phyloP scores from a whole-genome alignment of 208 protist species.

The Trypanosoma grayi region DNA sequence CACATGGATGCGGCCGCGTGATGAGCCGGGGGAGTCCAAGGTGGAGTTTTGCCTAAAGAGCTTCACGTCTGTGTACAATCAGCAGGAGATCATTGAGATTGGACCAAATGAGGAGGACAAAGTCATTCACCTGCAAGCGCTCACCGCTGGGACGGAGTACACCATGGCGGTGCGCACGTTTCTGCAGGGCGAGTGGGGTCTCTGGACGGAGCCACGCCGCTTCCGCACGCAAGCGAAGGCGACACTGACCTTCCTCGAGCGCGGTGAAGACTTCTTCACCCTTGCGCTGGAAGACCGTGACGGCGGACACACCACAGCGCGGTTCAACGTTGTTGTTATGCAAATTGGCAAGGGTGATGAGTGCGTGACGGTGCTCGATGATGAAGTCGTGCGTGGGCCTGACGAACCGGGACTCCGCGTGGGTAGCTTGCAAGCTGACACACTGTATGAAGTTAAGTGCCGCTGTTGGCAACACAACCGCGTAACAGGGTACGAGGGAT shows the following conservation, averaged over 20 bases:
- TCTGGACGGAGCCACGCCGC: conserved; percentile 70
- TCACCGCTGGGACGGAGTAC: conserved; percentile 69
- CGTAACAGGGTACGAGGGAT: conserved; percentile 66
- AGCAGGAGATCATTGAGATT: conserved; percentile 35
- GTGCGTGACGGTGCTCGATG: conserved; percentile 47
- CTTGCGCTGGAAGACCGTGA: conserved; percentile 20
- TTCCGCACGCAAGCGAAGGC: conserved; percentile 53
- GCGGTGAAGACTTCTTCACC: conserved; percentile 88
- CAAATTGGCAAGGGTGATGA: conserved; percentile 29
- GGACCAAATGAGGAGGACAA: conserved; percentile 33
- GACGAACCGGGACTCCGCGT: conserved; percentile 70
- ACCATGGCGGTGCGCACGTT: conserved; percentile 62
- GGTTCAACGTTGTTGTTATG: conserved; percentile 49
- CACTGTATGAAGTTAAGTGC: conserved; percentile 73
- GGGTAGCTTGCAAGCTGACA: conserved; percentile 57
- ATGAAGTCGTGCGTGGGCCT: conserved; percentile 35
- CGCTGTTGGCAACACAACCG: conserved; percentile 74
- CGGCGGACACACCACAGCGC: neutral
- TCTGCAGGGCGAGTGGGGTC: conserved; percentile 78
- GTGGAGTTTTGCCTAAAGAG: conserved; percentile 71
- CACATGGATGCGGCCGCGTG: conserved; percentile 48
- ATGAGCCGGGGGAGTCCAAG: conserved; percentile 51
- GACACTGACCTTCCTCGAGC: conserved; percentile 60
- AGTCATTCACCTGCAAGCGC: conserved; percentile 63
- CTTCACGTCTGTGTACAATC: conserved; percentile 44